A percentile compares a stretch with the other conserved stretches of the same genome.
These are phyloP conservation scores for Wallacemonas sp. DNA, from an alignment of 208 protist species.

Conservation along the genomic window DNA sequence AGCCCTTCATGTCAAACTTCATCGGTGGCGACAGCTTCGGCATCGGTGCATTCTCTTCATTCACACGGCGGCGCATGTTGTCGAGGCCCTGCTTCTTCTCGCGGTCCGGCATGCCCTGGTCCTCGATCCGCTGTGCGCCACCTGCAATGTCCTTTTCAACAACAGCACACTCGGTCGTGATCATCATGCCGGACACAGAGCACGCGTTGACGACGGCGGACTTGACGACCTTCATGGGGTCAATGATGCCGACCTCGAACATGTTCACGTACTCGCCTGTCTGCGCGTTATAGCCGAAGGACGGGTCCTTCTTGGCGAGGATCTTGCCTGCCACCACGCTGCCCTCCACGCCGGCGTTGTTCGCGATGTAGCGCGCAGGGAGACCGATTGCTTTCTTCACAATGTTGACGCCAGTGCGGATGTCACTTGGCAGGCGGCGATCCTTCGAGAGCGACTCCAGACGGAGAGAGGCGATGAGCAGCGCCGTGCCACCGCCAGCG, in stretches of 20 bases:
- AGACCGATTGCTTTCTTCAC: conserved; percentile 76
- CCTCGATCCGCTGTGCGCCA: conserved; percentile 59
- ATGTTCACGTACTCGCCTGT: conserved; percentile 97
- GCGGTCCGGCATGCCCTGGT: conserved; percentile 81
- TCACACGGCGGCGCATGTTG: conserved; percentile 69
- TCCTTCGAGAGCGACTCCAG: conserved; percentile 88
- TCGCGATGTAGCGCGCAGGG: conserved; percentile 93
- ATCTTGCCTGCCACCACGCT: conserved; percentile 98
- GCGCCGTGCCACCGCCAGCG: conserved; percentile 96
- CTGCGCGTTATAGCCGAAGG: conserved; percentile 96
- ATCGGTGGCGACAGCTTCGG: conserved; percentile 83
- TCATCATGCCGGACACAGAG: conserved; percentile 98
- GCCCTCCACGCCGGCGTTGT: conserved; percentile 98
- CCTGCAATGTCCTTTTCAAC: conserved; percentile 80
- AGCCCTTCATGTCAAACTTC: conserved; percentile 88
- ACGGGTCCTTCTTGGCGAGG: conserved; percentile 73
- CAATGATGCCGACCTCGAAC: conserved; percentile 98
- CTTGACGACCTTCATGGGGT: conserved; percentile 99
- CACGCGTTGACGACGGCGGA: conserved; percentile 98
- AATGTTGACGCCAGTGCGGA: conserved; percentile 85
- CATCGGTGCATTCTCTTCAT: conserved; percentile 80
- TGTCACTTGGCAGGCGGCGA: conserved; percentile 55
- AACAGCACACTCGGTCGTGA: conserved; percentile 98
- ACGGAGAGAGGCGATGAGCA: conserved; percentile 91
- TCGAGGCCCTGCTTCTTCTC: conserved; percentile 75